Conservation (phyloP, 2,329 filamentous ascomycete species). For the Exophiala phaeomuriformis region DNA sequence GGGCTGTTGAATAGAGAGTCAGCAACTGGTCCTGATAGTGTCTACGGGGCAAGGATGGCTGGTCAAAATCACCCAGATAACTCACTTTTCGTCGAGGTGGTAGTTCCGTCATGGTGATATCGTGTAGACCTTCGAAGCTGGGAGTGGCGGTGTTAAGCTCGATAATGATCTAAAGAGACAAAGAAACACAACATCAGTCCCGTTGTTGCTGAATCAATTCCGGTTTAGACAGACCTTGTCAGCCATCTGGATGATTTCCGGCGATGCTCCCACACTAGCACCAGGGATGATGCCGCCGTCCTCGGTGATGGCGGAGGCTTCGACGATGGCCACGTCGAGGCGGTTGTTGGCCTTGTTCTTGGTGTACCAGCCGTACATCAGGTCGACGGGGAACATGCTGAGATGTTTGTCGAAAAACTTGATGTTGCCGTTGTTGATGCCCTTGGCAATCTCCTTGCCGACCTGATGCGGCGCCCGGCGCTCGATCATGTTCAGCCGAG, state of each 20-base stretch:
- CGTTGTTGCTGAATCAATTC: constrained; percentile 2
- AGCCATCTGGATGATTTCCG: constrained; percentile 81
- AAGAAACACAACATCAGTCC: background rate
- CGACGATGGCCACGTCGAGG: constrained; percentile 76
- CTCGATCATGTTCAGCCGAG: constrained; percentile 83
- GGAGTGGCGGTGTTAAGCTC: constrained; percentile 85
- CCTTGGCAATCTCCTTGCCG: constrained; percentile 80
- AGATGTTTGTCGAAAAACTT: constrained; percentile 92
- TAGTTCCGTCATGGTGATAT: constrained; percentile 82
- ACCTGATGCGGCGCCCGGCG: constrained; percentile 79
- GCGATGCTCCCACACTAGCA: constrained; percentile 75
- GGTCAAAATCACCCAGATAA: background rate
- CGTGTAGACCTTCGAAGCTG: constrained; percentile 79
- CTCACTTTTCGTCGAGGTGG: constrained; percentile 65
- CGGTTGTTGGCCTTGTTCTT: constrained; percentile 66
- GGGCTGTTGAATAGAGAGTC: constrained; percentile 3
- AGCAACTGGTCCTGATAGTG: background rate
- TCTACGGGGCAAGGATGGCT: too few species aligned
- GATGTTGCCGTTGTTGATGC: constrained; percentile 81
- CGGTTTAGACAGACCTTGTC: constrained; percentile 58
- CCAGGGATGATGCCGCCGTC: constrained; percentile 84
- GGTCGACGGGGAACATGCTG: constrained; percentile 82
- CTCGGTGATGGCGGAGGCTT: constrained; percentile 78
- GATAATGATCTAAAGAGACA: constrained; percentile 58
- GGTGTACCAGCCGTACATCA: constrained; percentile 72